Base-by-base conservation (phyloP, 345 rosid species). In the Syzygium aqueum region DNA sequence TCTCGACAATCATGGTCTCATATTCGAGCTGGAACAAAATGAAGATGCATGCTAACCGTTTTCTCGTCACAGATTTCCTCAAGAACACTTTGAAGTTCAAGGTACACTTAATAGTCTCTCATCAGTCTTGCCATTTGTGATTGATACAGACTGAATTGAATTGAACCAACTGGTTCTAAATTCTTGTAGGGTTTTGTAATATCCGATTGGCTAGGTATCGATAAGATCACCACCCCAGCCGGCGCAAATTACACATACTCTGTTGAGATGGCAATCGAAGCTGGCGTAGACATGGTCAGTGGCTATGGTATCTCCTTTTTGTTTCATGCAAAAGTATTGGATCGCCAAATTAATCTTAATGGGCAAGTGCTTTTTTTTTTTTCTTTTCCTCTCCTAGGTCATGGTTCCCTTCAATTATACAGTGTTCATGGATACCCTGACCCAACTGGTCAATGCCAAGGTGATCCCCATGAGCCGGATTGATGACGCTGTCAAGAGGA, bases 241-340 rank as follows among this genome's bases (percentile, higher is more conserved):
- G 93, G 90, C 78, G 87, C 93, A 21, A 96, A 97, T 87, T 96
- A 94, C 90, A 87, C 98, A 8, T 92, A 92, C 87, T 95, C 97
- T 5, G 86, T 97, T 85, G 53, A 84, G 33, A 87, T 89, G 4
- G 92, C 92, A 43, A 86, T 95, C 59, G 84, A 86, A 85, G 96
- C 98, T 25, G 98, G 98, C 33, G 86, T 97, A 51, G 98, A 97
- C 90, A 94, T 97, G 98, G 99, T 93, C 51, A 86, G 92, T 87
- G 63, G 65, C 40, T 8, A 37, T 52, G 51, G 9, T 82, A 30
- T 61, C 6, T 14, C 63, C 51, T n/a, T 65, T 22, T 57, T 46
- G 12, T 65, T 77, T 43, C 28, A 40, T 8, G 51, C 30, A n/a
- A 8, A 73, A 73, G 49, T 40, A 37, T 73, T 14, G 5, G 14